These are phyloP conservation scores for Calycina marina DNA, from an alignment of 2,329 filamentous ascomycete genomes.

Conservation along the genomic window DNA sequence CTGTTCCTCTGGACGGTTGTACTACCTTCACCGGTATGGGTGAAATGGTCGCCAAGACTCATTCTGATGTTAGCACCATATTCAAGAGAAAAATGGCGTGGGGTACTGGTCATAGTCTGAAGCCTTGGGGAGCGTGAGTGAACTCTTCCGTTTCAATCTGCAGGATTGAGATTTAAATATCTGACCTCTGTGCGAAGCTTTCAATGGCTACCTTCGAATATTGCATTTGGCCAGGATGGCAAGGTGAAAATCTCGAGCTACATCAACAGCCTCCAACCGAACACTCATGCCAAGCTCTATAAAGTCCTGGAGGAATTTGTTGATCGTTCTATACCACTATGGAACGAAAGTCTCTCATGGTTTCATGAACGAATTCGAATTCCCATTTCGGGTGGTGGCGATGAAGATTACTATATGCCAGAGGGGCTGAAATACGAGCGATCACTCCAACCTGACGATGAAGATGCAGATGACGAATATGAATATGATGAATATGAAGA, in stretches of 20 bases:
- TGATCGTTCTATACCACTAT: neutral
- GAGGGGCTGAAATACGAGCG: neutral
- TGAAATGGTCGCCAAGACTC: neutral
- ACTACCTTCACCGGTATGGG: neutral
- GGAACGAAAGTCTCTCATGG: neutral
- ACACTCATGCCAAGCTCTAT: neutral
- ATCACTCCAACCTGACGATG: neutral
- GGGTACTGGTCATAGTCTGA: neutral
- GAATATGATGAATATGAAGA: neutral
- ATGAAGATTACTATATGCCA: neutral
- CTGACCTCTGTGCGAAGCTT: too few relatives aligned
- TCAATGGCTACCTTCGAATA: neutral
- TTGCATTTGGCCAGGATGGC: neutral
- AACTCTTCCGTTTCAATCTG: too few relatives aligned
- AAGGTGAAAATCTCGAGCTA: neutral
- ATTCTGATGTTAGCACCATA: neutral
- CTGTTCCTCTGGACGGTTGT: neutral
- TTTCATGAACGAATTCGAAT: neutral
- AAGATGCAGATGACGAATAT: neutral
- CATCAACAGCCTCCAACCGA: neutral
- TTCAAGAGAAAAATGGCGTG: neutral
- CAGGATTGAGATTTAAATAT: too few relatives aligned
- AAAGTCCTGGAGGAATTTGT: neutral
- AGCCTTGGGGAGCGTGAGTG: neutral
- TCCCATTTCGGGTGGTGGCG: neutral